phyloP scores from a whole-genome alignment of 495 filamentous ascomycete genomes.

The Penicillium samsonianum region DNA sequence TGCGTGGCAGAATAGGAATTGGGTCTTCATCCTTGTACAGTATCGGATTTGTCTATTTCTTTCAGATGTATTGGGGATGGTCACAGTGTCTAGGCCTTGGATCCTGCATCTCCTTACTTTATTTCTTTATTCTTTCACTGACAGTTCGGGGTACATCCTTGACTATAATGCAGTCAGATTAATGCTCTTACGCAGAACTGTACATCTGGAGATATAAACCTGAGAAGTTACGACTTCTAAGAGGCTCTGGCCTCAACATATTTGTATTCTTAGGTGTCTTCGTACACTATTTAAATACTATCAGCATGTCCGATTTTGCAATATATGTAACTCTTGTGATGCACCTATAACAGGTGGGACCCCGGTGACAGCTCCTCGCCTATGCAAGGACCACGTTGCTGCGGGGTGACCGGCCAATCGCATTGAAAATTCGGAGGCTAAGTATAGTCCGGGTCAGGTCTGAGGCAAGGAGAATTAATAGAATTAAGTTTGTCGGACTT shows the following conservation, averaged over 20 bases:
- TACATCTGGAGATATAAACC: too few relatives aligned
- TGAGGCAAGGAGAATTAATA: background rate
- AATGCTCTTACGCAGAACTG: background rate
- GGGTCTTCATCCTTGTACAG: slow-evolving; percentile 7
- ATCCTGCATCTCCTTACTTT: background rate
- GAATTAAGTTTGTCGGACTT: background rate
- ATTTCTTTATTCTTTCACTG: background rate
- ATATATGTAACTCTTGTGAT: background rate
- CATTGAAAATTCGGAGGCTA: background rate
- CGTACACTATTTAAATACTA: background rate
- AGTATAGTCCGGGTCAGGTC: slow-evolving; percentile 3
- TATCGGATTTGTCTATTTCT: background rate
- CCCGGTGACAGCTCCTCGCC: slow-evolving; percentile 9
- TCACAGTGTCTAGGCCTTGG: background rate
- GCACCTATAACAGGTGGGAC: background rate
- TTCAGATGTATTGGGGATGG: too few relatives aligned
- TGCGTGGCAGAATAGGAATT: slow-evolving; percentile 6
- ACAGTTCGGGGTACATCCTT: background rate
- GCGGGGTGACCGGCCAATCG: slow-evolving; percentile 6
- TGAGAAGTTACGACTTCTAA: background rate
- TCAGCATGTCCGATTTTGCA: too few relatives aligned
- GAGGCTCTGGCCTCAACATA: background rate
- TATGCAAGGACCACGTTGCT: slow-evolving; percentile 12
- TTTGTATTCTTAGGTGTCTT: too few relatives aligned
- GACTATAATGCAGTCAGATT: background rate